Conservation (phyloP, 306 rosid genomes). For the Fragaria nilgerrensis region DNA sequence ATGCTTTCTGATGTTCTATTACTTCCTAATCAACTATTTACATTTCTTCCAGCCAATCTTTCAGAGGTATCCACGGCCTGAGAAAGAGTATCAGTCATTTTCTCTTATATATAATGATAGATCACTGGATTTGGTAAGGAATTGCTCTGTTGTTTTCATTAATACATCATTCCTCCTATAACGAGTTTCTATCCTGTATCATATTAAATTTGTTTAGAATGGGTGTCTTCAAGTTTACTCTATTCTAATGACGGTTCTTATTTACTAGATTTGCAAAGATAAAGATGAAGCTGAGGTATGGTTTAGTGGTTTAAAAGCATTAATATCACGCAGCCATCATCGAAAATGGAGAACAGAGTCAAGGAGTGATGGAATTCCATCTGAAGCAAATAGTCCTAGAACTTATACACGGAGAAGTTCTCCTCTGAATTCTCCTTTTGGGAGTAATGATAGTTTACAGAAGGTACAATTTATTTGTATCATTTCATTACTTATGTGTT, state of each 20-base stretch:
- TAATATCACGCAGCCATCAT: slow-evolving; percentile 79
- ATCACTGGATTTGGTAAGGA: slow-evolving; percentile 86
- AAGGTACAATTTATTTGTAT: slow-evolving; percentile 50
- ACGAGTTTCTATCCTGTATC: not conserved
- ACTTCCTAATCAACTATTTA: slow-evolving; percentile 42
- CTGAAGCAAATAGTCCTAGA: slow-evolving; percentile 98
- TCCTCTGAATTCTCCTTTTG: slow-evolving; percentile 88
- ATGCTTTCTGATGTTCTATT: slow-evolving; percentile 17
- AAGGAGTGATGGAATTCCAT: slow-evolving; percentile 92
- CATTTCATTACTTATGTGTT: slow-evolving; percentile 19
- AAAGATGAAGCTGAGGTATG: slow-evolving; percentile 99
- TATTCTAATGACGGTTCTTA: slow-evolving; percentile 30
- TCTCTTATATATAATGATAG: slow-evolving; percentile 93
- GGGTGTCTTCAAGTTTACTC: slow-evolving; percentile 20
- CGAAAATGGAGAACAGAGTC: slow-evolving; percentile 98
- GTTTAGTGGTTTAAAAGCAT: slow-evolving; percentile 97
- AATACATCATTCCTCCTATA: not conserved
- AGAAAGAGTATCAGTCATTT: slow-evolving; percentile 98
- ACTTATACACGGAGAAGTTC: slow-evolving; percentile 94
- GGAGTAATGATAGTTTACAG: slow-evolving; percentile 90
- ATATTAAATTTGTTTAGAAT: not conserved
- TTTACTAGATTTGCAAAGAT: slow-evolving; percentile 94
- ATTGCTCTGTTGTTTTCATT: slow-evolving; percentile 21
- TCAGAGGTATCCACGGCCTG: slow-evolving; percentile 98
- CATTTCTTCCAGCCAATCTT: slow-evolving; percentile 82